phyloP scores from a whole-genome alignment of 2,329 filamentous ascomycete species.

The Botrytis pseudocinerea region DNA sequence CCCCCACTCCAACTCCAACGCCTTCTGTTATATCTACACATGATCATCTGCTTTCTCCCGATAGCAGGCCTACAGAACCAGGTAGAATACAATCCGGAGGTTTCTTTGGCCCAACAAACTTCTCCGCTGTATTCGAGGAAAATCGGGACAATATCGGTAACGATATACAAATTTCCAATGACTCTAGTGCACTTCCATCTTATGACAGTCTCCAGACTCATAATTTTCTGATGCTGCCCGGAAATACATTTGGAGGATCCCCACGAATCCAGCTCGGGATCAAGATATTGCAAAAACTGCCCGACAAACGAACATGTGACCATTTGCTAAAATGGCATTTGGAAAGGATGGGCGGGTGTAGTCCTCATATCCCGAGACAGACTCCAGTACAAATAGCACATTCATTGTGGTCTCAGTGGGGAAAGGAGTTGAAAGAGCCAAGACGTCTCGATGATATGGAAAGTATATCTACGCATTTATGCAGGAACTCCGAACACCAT shows the following conservation, averaged over 20 bases:
- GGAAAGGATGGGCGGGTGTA: conserved; percentile 29
- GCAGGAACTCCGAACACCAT: conserved; percentile 37
- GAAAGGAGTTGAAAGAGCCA: conserved; percentile 31
- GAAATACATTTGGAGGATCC: conserved; percentile 29
- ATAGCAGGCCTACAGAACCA: conserved; percentile 13
- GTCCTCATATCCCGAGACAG: conserved; percentile 25
- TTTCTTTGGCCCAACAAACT: conserved; percentile 39
- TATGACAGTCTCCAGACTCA: conserved; percentile 36
- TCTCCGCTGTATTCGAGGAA: conserved; percentile 39
- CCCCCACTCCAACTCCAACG: not conserved
- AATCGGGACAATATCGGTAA: conserved; percentile 36
- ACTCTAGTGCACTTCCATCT: conserved; percentile 28
- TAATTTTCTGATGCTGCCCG: conserved; percentile 37
- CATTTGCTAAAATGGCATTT: conserved; percentile 35
- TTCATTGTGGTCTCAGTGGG: conserved; percentile 36
- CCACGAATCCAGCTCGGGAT: conserved; percentile 35
- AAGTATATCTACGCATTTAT: conserved; percentile 33
- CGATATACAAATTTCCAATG: conserved; percentile 36
- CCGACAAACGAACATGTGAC: conserved; percentile 35
- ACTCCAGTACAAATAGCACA: conserved; percentile 27
- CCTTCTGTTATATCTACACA: not conserved
- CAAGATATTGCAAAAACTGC: conserved; percentile 35
- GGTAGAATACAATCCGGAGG: conserved; percentile 24
- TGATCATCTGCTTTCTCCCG: not conserved
- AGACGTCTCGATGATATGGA: conserved; percentile 33